Evolutionary conservation across 208 protist species (phyloP).

Genomic region (Trypanosoma melophagium): DNA sequence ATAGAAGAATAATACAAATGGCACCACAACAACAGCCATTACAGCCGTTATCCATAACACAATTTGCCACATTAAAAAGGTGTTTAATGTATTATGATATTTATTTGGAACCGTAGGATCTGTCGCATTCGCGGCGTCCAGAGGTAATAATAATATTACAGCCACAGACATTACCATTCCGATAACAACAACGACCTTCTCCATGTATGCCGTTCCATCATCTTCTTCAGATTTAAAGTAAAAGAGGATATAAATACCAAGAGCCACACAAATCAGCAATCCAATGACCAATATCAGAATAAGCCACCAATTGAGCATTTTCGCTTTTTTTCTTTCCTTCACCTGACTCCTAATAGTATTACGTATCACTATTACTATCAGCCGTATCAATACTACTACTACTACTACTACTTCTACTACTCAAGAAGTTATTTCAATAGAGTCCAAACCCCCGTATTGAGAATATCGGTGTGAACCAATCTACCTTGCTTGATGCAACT

Average conservation of each 20-base stretch:
- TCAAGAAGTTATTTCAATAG: too few species aligned
- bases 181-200: conserved; percentile 73
- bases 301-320: conserved; percentile 85
- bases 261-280: conserved; percentile 51
- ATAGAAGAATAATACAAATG: conserved; percentile 93
- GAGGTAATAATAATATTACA: conserved; percentile 62
- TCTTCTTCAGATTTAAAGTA: conserved; percentile 83
- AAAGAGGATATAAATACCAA: conserved; percentile 62
- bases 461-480: too few species aligned
- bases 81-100: conserved; percentile 74
- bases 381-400: not conserved
- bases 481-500: too few species aligned
- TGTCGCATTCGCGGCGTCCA: conserved; percentile 77
- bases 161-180: conserved; percentile 56
- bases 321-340: not conserved
- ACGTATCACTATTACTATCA: not conserved
- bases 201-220: conserved; percentile 37
- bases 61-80: conserved; percentile 87
- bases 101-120: conserved; percentile 58
- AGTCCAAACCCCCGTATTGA: too few species aligned
- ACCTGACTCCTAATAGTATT: not conserved
- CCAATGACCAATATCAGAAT: conserved; percentile 72
- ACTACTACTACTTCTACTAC: too few species aligned
- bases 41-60: conserved; percentile 73
- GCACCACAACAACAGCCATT: conserved; percentile 82